phyloP scores from a whole-genome alignment of 2,329 filamentous ascomycete species.

The Aspergillus sp. region DNA sequence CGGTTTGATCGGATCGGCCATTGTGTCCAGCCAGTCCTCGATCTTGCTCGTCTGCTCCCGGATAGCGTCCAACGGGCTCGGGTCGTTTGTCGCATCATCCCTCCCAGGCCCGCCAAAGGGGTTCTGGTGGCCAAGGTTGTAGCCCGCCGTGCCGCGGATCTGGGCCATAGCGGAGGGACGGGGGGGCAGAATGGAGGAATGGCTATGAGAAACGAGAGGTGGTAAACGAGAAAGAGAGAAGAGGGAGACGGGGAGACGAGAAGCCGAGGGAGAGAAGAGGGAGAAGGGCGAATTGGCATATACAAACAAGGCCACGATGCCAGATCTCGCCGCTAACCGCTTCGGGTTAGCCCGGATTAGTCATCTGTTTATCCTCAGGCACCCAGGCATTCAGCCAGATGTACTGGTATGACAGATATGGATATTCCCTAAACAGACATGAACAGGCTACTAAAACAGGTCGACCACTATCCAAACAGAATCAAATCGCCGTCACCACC shows the following conservation, averaged over 20 bases:
- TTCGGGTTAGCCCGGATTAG: too few species aligned
- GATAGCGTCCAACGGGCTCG: conserved; percentile 76
- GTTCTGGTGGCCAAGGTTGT: conserved; percentile 69
- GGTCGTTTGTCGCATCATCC: conserved; percentile 55
- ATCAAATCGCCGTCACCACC: too few species aligned
- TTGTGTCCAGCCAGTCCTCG: conserved; percentile 79
- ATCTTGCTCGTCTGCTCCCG: conserved; percentile 96
- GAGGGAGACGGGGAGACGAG: not conserved
- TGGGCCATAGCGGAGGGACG: conserved; percentile 34
- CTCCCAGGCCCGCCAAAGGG: conserved; percentile 57
- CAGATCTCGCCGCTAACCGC: conserved; percentile 13
- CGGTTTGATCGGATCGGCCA: conserved; percentile 90
- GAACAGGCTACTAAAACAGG: too few species aligned
- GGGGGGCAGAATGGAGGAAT: conserved; percentile 4
- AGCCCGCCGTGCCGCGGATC: conserved; percentile 62
- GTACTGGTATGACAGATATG: too few species aligned
- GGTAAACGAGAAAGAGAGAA: not conserved
- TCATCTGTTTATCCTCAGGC: too few species aligned
- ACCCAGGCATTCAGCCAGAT: too few species aligned
- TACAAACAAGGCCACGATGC: conserved; percentile 32
- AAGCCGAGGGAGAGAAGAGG: not conserved
- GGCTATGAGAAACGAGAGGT: conserved; percentile 3
- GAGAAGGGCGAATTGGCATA: conserved; percentile 6
- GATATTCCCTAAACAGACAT: too few species aligned
- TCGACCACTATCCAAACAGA: too few species aligned